phyloP scores from a whole-genome alignment of 192 early-diverging fungal species.

The Helicostylum pulchrum region DNA sequence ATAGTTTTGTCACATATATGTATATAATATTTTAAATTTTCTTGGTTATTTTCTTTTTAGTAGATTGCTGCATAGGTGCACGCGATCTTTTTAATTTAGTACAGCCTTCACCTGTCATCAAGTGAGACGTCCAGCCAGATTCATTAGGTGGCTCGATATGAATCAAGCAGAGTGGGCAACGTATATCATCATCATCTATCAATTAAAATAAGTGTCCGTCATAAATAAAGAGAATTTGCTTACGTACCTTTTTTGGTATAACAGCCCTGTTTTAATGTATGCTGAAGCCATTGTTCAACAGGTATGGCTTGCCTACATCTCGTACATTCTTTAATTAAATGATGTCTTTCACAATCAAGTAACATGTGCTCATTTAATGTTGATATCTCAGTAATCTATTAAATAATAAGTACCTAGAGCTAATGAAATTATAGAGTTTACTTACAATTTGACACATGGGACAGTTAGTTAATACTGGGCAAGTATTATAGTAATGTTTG shows the following conservation, averaged over 20 bases:
- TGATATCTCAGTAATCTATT: conserved; percentile 70
- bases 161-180: conserved; percentile 48
- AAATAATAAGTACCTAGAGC: not conserved
- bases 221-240: not conserved
- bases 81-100: conserved; percentile 3
- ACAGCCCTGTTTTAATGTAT: conserved; percentile 28
- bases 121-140: conserved; percentile 61
- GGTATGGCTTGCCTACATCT: conserved; percentile 30
- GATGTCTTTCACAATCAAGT: conserved; percentile 57
- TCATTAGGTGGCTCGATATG: conserved; percentile 55
- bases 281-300: conserved; percentile 31
- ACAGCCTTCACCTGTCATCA: conserved; percentile 34
- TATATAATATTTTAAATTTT: no score
- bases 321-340: conserved; percentile 59
- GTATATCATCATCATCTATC: conserved; percentile 7
- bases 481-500: conserved; percentile 75
- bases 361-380: conserved; percentile 62
- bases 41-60: not conserved
- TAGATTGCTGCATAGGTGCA: not conserved
- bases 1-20: no score
- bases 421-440: not conserved
- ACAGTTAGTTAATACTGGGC: conserved; percentile 68
- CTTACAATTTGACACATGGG: conserved; percentile 68
- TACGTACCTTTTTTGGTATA: not conserved
- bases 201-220: not conserved